Base-by-base conservation (phyloP, 345 rosid species). In the Euclidium syriacum region DNA sequence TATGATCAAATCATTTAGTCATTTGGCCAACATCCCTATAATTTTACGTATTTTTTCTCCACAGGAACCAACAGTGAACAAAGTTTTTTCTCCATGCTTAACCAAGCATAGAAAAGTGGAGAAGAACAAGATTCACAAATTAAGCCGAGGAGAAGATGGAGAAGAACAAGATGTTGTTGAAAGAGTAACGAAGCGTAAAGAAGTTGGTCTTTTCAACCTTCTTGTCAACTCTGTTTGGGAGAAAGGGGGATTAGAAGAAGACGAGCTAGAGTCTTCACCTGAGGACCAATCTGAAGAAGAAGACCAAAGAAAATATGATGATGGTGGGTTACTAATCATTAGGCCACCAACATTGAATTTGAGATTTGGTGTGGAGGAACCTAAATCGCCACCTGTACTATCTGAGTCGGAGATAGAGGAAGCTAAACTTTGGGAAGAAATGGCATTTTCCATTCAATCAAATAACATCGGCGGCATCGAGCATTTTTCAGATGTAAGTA, bases 291-390 rank as follows among this genome's bases (percentile, higher is more conserved):
- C 24, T 39, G 23, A 50, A 39, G 65, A 64, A 56, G 39, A 24
- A 18, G 65, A 64, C 24, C 48, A 10, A 27, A 51, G 65, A 26
- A 55, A 1, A 32, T 57, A 49, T 41, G 75, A 63, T 41, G 54
- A 49, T 16, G 54, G 49, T 41, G 75, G 70, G 24, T 17, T 64
- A 17, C 25, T 71, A 24, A 64, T 71, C 47, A 57, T 49, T 33
- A 49, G 60, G 24, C 60, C 70, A 41, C 65, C 75, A 16, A 60
- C 65, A 19, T 20, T 57, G 54, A 12, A 16, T 4, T 32, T 16
- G 41, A 55, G 9, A 19, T 71, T 64, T 71, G 71, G 60, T 17
- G 6, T 30, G 26, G 41, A 41, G 38, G 70, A 71, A 16, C 55
- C 71, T 71, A 15, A 24, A n/a, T 0, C 70, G 32, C 59, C 59